These are phyloP conservation scores for Fraxinus quadrangulata DNA, from an alignment of 257 asterid species.

Conservation along the genomic window DNA sequence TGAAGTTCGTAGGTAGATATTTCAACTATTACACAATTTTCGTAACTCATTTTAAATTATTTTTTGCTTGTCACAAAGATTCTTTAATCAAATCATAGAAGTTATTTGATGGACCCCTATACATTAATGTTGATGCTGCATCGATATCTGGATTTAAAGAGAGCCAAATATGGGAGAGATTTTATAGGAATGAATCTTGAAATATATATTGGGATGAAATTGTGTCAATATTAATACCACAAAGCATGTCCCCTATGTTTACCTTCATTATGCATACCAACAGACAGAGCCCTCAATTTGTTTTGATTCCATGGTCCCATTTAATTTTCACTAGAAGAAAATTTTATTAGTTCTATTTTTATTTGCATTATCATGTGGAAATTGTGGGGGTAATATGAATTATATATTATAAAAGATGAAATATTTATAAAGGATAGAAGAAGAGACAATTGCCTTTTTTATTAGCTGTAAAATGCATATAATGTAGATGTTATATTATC, in stretches of 20 bases:
- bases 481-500: too few species aligned
- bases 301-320: constrained; percentile 8
- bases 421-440: too few species aligned
- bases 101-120: constrained; percentile 28
- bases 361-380: too few species aligned
- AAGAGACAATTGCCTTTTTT: too few species aligned
- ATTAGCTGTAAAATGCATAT: too few species aligned
- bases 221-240: constrained; percentile 42
- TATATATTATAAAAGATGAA: too few species aligned
- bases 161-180: too few species aligned
- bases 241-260: constrained; percentile 24
- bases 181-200: not conserved
- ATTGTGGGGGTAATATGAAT: too few species aligned
- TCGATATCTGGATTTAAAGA: not conserved
- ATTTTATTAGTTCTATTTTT: too few species aligned
- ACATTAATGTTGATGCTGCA: constrained; percentile 15
- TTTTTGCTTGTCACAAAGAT: constrained; percentile 4
- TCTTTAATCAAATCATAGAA: constrained; percentile 25
- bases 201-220: not conserved
- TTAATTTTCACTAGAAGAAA: not conserved
- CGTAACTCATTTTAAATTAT: not conserved
- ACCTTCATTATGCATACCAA: constrained; percentile 39
- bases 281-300: constrained; percentile 32
- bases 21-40: not conserved
- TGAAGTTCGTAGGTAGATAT: too few species aligned